Evolutionary conservation across 2,329 filamentous ascomycete genomes (phyloP), one percentile per base, ranked within the genome.

Genomic region (Stemphylium vesicarium): DNA sequence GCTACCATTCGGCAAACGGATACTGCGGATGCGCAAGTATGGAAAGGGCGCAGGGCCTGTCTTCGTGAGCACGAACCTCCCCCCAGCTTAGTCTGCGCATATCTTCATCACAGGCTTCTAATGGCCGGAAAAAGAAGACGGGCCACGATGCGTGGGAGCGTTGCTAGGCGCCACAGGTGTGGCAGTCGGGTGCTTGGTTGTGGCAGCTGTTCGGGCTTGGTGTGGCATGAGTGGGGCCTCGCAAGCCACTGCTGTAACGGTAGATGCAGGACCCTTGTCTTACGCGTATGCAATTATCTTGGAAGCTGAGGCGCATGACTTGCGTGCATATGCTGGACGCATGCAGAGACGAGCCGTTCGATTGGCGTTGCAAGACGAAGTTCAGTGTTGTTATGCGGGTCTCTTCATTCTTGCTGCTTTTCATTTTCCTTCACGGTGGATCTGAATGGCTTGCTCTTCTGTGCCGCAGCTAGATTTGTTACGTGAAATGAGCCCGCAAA

Each of bases 271-370:
- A 39, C 39, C 55, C 51, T 44, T 53, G 53, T 48, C 13, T 47
- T 59, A 63, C 60, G 56, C 62, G 64, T 65, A 42, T 54, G 38
- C 53, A 35, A 40, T 46, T 43, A 59, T 56, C 63, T 66, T 66
- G 61, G 63, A 42, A 61, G 37, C 18, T 50, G 57, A 57, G 55
- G 61, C 53, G 63, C 56, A 61, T 60, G 57, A 58, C 53, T 53
- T 43, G 38, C 33, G 9, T 54, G n/a, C 16, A 38, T 41, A 11
- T 22, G 26, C 39, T 42, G 5, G 18, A 16, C 31, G 16, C 13
- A 32, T 35, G 40, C 16, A 29, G 6, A 36, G 13, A n/a, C 31
- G 20, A 18, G n/a, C 4, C 10, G 22, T 22, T 6, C 2, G 3
- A 16, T 24, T 2, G 18, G 16, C 15, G 2, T 15, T 36, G 43